These are phyloP conservation scores for Hypomontagnella submonticulosa DNA, from an alignment of 495 filamentous ascomycete genomes.

Conservation along the genomic window DNA sequence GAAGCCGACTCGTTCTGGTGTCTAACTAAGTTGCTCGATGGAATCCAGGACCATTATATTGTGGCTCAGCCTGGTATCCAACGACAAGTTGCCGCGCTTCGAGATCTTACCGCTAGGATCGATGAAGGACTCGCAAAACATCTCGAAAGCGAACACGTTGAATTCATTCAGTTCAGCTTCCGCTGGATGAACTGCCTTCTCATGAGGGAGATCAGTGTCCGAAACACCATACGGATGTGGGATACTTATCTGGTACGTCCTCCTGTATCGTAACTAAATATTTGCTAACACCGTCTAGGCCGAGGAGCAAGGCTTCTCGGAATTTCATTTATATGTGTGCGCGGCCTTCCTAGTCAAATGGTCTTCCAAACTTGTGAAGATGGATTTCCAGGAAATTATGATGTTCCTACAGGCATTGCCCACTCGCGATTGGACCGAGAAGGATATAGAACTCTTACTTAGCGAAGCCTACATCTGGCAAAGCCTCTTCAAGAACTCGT, in stretches of 20 bases:
- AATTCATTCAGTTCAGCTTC: constrained; percentile 99
- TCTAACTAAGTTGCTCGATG: constrained; percentile 93
- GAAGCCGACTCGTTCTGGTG: constrained; percentile 99
- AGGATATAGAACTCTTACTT: constrained; percentile 94
- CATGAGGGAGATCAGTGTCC: constrained; percentile 96
- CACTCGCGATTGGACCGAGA: constrained; percentile 95
- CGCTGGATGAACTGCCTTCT: constrained; percentile 99
- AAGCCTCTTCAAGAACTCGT: constrained; percentile 87
- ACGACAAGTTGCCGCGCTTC: constrained; percentile 86
- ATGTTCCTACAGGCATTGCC: constrained; percentile 98
- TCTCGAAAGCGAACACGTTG: constrained; percentile 87
- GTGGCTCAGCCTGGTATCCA: constrained; percentile 97
- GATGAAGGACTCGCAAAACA: constrained; percentile 87
- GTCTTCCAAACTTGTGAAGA: constrained; percentile 92
- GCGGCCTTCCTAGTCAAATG: constrained; percentile 99
- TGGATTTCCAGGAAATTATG: constrained; percentile 99
- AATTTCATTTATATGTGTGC: constrained; percentile 98
- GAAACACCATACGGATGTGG: constrained; percentile 98
- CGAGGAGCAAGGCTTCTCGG: constrained; percentile 97
- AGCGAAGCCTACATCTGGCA: constrained; percentile 98
- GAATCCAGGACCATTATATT: constrained; percentile 99
- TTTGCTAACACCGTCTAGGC: constrained; percentile 64
- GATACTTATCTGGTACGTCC: constrained; percentile 91
- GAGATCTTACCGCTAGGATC: constrained; percentile 89
- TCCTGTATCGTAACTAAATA: neutral